Evolutionary conservation across 495 filamentous ascomycete species (phyloP), one percentile per base, ranked within the genome.

Genomic region (Poronia punctata): DNA sequence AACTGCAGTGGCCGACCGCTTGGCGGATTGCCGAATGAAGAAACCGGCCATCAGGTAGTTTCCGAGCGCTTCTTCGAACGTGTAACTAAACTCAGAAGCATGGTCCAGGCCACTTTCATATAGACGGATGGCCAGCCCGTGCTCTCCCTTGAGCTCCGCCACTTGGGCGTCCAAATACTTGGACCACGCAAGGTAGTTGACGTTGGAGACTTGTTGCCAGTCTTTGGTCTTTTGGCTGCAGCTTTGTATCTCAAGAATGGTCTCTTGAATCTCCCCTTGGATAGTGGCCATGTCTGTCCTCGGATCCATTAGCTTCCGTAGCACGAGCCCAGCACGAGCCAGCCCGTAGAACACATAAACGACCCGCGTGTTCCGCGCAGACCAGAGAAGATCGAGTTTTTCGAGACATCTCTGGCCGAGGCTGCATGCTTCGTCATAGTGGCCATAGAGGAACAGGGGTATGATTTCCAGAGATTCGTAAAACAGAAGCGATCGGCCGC

Each of bases 101-200:
- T 93, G 86, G 50, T 94, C 86, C 27, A 88, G 70, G 14, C 82
- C 79, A 41, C 76, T 70, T 62, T 95, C 88, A 49, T 88, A 92
- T 14, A 70, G 64, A 28, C 62, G 65, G 29, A 88, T 74, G 6
- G 82, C 74, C 5, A 61, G 61, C 4, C 75, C 77, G 47, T 84
- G 75, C 38, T 83, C 64, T 25, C 71, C 71, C 19, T 64, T 67
- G 43, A 86, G 64, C 49, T 94, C 86, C 15, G 66, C 67, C 10
- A 88, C 58, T 43, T 87, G 74, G 2, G 85, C 88, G 28, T 86
- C 81, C 3, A 95, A 65, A 16, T 87, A 59, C 43, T 78, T 73
- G 3, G 80, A 78, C 83, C 84, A 92, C 50, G 79, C 71, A 17
- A 80, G 63, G 54, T 93, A 94, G 54, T 94, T 95, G 35, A 84